Percentiles rank a stretch among this genome's conserved stretches.
These are phyloP conservation scores for Trametes meyenii DNA, from an alignment of 768 basidiomycete species.

Conservation along the genomic window DNA sequence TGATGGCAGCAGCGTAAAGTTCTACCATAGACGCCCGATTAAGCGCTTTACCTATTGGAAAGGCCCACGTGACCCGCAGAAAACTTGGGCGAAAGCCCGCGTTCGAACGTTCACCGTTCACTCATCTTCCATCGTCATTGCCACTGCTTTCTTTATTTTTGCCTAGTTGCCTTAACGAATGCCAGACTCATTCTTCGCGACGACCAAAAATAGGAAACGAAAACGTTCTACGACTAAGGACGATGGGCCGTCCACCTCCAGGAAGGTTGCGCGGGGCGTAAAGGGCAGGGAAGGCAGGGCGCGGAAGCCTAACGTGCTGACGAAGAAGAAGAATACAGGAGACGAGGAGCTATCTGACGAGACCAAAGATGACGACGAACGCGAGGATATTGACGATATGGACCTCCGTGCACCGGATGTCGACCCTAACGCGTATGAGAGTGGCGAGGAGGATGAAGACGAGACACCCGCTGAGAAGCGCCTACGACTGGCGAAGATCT, in stretches of 20 bases:
- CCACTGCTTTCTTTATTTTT: neutral
- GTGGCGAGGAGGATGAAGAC: conserved; percentile 81
- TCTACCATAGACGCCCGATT: no score
- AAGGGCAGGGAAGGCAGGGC: conserved; percentile 32
- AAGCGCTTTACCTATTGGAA: no score
- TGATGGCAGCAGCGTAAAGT: no score
- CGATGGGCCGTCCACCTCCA: conserved; percentile 35
- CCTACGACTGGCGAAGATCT: conserved; percentile 86
- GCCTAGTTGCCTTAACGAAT: conserved; percentile 41
- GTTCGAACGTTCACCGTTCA: neutral
- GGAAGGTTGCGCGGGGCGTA: conserved; percentile 24
- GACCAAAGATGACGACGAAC: conserved; percentile 53
- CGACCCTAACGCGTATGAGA: conserved; percentile 52
- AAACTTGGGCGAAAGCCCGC: no score
- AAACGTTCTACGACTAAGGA: conserved; percentile 49
- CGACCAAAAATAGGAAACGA: conserved; percentile 60
- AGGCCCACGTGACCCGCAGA: no score
- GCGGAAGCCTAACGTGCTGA: conserved; percentile 28
- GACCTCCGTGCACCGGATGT: conserved; percentile 62
- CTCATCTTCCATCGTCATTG: neutral
- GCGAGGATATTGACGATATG: conserved; percentile 66
- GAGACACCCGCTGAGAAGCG: conserved; percentile 96
- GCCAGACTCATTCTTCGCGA: conserved; percentile 85
- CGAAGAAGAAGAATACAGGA: conserved; percentile 13
- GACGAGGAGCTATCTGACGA: conserved; percentile 77